Percentiles rank a stretch among this genome's conserved stretches.
phyloP scores from a whole-genome alignment of 2,329 filamentous ascomycete species.

The Thielaviopsis populi region DNA sequence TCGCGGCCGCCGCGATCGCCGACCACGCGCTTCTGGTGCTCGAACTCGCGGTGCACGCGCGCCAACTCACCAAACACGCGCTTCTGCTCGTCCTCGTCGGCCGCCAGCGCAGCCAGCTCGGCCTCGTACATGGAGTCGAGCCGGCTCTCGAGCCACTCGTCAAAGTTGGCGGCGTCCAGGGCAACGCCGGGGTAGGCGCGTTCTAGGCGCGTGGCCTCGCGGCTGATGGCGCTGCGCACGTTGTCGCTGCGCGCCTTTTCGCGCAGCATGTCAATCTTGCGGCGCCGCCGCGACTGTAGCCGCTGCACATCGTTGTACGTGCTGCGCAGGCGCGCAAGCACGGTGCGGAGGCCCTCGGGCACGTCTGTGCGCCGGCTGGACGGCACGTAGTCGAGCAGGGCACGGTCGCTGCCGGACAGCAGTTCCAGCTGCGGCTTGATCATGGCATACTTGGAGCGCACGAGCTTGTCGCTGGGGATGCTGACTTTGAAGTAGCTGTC shows the following conservation, averaged over 20 bases:
- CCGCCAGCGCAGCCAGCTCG: constrained; percentile 54
- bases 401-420: constrained; percentile 63
- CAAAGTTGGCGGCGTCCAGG: constrained; percentile 80
- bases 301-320: constrained; percentile 73
- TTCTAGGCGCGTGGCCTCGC: constrained; percentile 72
- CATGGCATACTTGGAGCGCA: constrained; percentile 63
- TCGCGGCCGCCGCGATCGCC: constrained; percentile 50
- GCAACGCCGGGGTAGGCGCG: constrained; percentile 70
- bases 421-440: constrained; percentile 62
- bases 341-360: constrained; percentile 63
- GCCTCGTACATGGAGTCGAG: constrained; percentile 62
- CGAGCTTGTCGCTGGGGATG: constrained; percentile 40
- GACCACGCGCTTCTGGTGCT: constrained; percentile 51
- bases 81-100: constrained; percentile 64
- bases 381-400: constrained; percentile 77
- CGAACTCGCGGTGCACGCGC: constrained; percentile 65
- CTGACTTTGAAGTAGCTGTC: constrained; percentile 67
- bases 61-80: constrained; percentile 52
- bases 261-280: constrained; percentile 63
- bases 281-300: constrained; percentile 64
- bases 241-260: constrained; percentile 76
- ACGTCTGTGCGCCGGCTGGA: constrained; percentile 67
- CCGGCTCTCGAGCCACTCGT: constrained; percentile 73
- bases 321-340: constrained; percentile 60
- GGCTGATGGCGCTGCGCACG: constrained; percentile 69